Base-by-base conservation (phyloP, 2,329 filamentous ascomycete species). In the Conoideocrella luteorostrata region DNA sequence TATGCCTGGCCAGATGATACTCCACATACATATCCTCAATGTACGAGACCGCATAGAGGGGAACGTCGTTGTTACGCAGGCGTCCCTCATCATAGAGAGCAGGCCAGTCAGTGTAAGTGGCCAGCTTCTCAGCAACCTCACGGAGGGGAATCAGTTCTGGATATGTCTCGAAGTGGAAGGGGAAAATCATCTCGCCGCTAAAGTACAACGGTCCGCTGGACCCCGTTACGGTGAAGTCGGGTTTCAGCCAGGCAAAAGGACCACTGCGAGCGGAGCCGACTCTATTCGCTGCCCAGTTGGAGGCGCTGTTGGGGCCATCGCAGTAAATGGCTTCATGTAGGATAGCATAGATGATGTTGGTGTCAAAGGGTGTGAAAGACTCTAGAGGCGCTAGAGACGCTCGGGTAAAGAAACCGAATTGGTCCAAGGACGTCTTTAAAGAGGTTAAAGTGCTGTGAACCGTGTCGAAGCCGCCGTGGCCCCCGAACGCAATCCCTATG, bases 1-100 rank as follows among this genome's bases (percentile, higher is more conserved):
- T 94, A 53, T 85, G 79, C 54, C 78, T 74, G 7, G 86, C 84
- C 43, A 89, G 68, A 6, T 79, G 78, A 52, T 78, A 86, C 57
- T 94, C 86, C 23, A 97, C 90, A 56, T 94, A 96, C 86, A 96
- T 93, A 59, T 95, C 89, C 50, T 95, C 84, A 4, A 88, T 62
- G 54, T 86, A 97, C 2, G 80, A 84, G 1, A 86, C 88, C 1
- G 89, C 85, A 57, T 93, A 96, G 0, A 95, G 80, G 0, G 91
- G 90, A 0, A 96, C 87, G 46, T 82, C 72, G 56, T 96, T 96
- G 54, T 74, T 77, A 15, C 73, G 75, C 38, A 96, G 70, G 62
- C 86, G 83, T 42, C 78, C 75, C 49, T 79, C 70, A 56, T 95
- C 79, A 60, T 95, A 96, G 4, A 96, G 71, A 0, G 70, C 66